Evolutionary conservation across 148 eudicot species (phyloP), one percentile per base, ranked within the genome.

Genomic region (Rhododendron simsii): DNA sequence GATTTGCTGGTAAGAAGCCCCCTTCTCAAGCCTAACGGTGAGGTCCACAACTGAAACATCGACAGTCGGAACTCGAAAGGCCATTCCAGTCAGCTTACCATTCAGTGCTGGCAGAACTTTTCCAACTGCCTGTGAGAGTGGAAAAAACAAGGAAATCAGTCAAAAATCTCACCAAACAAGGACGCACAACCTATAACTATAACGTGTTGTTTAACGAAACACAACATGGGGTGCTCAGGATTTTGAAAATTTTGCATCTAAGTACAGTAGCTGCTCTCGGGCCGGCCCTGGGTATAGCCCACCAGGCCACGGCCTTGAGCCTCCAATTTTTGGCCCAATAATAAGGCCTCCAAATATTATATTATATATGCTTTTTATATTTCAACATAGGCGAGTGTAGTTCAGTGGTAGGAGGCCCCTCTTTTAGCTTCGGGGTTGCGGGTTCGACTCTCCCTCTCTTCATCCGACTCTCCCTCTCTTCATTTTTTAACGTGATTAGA

Each of bases 1-100:
- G 87, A 93, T 93, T 33, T 91, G 86, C 21, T 91, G 91, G 86
- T 94, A 93, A 48, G 91, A 71, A 55, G 95, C 93, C 20, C 78
- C 87, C 86, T 94, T 94, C 91, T 94, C 94, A 33, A 94, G 90
- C 88, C 94, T 92, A 2, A 91, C 94, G 12, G 98, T 94, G 20
- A 94, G 95, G 85, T 94, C 98, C 76, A 93, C 98, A 50, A 93
- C 98, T 2, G 95, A 94, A 80, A 93, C 98, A 87, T 94, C 94
- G 9, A 92, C 94, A 77, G 92, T 93, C 26, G 95, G 98, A 14
- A 95, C 95, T 4, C 94, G 96, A 92, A 95, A 93, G 14, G 96
- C 78, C 98, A 95, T 93, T 85, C 98, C 96, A 4, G 96, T 95
- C 51, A 95, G 79, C 89, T 95, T 95, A 10, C 98, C 96, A 44